Evolutionary conservation across 306 rosid genomes (phyloP).

Genomic region (Sicyos edulis): DNA sequence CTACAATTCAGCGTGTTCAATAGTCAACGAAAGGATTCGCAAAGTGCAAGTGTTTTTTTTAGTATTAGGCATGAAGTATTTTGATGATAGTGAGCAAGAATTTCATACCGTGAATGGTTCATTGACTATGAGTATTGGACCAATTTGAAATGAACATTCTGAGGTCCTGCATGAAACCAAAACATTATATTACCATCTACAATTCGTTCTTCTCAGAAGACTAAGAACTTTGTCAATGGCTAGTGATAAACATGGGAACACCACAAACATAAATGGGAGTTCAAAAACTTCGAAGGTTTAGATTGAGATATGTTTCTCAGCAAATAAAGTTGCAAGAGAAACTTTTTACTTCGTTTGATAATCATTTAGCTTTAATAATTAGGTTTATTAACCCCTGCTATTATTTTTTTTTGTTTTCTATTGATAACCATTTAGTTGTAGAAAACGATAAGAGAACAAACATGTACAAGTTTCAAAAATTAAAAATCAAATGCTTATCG

Average conservation of each 20-base stretch:
- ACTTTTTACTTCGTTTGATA: too few species aligned
- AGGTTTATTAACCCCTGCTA: too few species aligned
- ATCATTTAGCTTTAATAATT: too few species aligned
- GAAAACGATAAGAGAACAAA: too few species aligned
- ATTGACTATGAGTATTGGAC: constrained; percentile 70
- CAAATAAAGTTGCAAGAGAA: too few species aligned
- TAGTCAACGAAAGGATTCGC: not conserved
- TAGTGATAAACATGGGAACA: not conserved
- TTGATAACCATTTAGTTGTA: too few species aligned
- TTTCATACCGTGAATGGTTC: constrained; percentile 76
- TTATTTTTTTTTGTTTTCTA: too few species aligned
- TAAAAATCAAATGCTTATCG: too few species aligned
- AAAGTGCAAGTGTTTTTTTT: not conserved
- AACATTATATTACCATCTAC: not conserved
- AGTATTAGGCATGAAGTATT: too few species aligned
- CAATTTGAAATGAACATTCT: constrained; percentile 66
- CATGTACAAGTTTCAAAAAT: too few species aligned
- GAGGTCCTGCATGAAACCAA: constrained; percentile 56
- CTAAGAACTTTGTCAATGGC: not conserved
- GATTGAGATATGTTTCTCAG: not conserved
- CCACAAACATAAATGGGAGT: not conserved
- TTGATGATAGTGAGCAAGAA: not conserved
- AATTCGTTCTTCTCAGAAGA: not conserved
- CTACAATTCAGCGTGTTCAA: constrained; percentile 27
- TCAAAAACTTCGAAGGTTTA: not conserved